Evolutionary conservation across 805 yeast genomes (phyloP).

Genomic region (Candida silvatica): DNA sequence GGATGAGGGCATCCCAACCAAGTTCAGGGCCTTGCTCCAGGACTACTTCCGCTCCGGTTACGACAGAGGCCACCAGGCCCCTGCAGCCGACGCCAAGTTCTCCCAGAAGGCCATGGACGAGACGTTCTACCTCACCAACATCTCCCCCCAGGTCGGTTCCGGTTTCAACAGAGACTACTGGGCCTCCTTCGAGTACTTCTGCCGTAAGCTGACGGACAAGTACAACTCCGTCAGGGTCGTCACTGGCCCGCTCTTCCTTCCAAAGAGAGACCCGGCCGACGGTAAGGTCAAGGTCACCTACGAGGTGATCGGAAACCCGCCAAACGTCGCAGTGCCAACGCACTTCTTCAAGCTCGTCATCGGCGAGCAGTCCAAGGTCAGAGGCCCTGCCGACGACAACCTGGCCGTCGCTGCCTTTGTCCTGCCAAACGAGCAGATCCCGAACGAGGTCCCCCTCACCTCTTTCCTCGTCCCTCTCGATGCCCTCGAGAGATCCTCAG

Average conservation of each 20-base stretch:
- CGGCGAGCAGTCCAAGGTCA: constrained; percentile 52
- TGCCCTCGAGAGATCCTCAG: constrained; percentile 81
- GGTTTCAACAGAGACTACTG: constrained; percentile 97
- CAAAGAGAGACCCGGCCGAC: constrained; percentile 60
- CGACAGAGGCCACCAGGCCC: constrained; percentile 96
- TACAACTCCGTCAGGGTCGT: constrained; percentile 76
- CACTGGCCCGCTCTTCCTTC: constrained; percentile 91
- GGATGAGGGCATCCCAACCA: constrained; percentile 71
- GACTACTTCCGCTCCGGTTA: constrained; percentile 94
- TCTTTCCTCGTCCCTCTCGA: constrained; percentile 83
- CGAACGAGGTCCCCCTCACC: constrained; percentile 61
- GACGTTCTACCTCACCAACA: constrained; percentile 82
- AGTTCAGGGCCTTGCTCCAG: constrained; percentile 65
- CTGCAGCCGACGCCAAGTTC: constrained; percentile 95
- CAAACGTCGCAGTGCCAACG: constrained; percentile 94
- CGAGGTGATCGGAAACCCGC: constrained; percentile 95
- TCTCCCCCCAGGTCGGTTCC: constrained; percentile 95
- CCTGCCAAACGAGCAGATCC: constrained; percentile 76
- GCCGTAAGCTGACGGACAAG: constrained; percentile 62
- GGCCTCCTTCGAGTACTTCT: constrained; percentile 93
- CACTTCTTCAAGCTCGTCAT: constrained; percentile 89
- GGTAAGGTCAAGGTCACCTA: constrained; percentile 81
- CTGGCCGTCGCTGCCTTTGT: constrained; percentile 89
- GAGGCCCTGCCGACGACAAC: constrained; percentile 27
- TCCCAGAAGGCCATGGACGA: constrained; percentile 91